Evolutionary conservation across 768 basidiomycete genomes (phyloP), one percentile per base, ranked within the genome.

Genomic region (Gloeopeniophorella convolvens): DNA sequence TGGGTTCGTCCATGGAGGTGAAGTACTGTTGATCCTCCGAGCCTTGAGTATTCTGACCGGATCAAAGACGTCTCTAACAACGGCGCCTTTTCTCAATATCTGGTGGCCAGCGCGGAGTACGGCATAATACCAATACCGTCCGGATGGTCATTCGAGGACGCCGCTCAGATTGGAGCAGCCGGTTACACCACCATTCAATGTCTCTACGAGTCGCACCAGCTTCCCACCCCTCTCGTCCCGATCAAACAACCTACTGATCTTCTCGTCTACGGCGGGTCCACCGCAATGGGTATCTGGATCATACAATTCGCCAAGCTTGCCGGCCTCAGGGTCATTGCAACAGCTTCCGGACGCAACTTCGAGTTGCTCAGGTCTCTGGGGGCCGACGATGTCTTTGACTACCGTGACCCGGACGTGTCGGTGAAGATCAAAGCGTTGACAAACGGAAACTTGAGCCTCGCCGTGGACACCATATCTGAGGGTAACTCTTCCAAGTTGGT

Each of bases 311-410:
- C 50, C 0, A 45, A 45, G 27, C 20, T 32, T 7, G 31, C 44
- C 11, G 50, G 50, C 10, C 39, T 16, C n/a, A 31, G 37, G 20
- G 50, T 51, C 18, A 15, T 45, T 34, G 50, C 65, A 7, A 59
- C 62, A 11, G 51, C 58, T 23, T 66, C 65, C 12, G 59, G 59
- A 5, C 51, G 62, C n/a, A 64, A 64, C 28, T 62, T 60, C 51
- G 65, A 64, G 31, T 56, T 67, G n/a, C 59, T 67, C 48, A 66
- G 63, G 53, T 54, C 60, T 5, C 61, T 63, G 50, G 68, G 68
- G 9, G 68, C 67, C 16, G 60, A 65, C 42, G 54, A 61, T 13
- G 63, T 63, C 15, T 56, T 52, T 42, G 54, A 55, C 37, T 56
- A 59, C 50, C 23, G 28, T 13, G 55, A 56, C 26, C 46, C 51